A percentile compares a stretch with the other conserved stretches of the same genome.
These are phyloP conservation scores for Dendrocalamus latiflorus DNA, from an alignment of 202 grass and related monocot genomes.

Conservation along the genomic window DNA sequence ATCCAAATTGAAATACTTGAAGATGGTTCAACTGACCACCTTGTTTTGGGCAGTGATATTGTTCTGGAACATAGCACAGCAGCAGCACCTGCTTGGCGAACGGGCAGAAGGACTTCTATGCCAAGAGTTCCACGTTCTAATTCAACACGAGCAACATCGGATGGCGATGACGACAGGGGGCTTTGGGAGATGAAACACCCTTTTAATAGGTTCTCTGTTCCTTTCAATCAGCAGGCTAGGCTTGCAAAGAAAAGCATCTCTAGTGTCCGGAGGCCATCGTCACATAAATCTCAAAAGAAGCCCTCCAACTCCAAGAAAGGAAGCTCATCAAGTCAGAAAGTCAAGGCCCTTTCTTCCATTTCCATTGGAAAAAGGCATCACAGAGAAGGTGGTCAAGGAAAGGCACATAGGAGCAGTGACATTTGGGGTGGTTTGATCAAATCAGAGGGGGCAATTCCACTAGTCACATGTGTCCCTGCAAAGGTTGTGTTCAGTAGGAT, in stretches of 20 bases:
- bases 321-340: conserved; percentile 47
- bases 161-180: conserved; percentile 25
- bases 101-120: conserved; percentile 70
- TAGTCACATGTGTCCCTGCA: conserved; percentile 67
- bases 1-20: conserved; percentile 60
- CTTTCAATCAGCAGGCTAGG: conserved; percentile 19
- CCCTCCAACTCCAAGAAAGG: too few relatives aligned
- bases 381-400: conserved; percentile 25
- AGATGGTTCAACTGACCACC: too few relatives aligned
- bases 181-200: conserved; percentile 23
- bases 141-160: conserved; percentile 29
- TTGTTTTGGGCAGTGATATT: too few relatives aligned
- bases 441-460: conserved; percentile 42
- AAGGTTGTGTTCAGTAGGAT: conserved; percentile 83
- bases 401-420: conserved; percentile 27
- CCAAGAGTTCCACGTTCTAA: conserved; percentile 65
- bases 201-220: conserved; percentile 9
- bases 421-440: conserved; percentile 60
- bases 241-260: conserved; percentile 21
- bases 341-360: conserved; percentile 39
- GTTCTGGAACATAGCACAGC: conserved; percentile 33
- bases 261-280: background rate
- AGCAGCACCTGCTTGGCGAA: conserved; percentile 57
- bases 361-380: conserved; percentile 8
- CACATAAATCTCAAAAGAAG: conserved; percentile 50